Evolutionary conservation across 345 rosid genomes (phyloP), one percentile per base, ranked within the genome.

Genomic region (Trapa incisa): DNA sequence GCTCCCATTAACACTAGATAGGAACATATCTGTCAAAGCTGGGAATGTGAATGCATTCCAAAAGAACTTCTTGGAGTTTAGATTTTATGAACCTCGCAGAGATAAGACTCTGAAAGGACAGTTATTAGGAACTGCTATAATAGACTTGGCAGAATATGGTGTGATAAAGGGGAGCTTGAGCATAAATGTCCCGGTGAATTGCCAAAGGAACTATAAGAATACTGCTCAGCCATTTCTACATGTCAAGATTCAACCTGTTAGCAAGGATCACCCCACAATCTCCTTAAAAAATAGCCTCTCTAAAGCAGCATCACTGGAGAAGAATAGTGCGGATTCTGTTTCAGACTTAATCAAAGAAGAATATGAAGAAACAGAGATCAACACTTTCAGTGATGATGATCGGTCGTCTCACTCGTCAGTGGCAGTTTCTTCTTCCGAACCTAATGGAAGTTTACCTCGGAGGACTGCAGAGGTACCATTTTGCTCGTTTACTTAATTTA

Each of bases 1-100:
- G 87, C 79, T 93, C 45, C 86, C 88, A 6, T 82, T 85, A 68
- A 85, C 84, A 71, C 80, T 89, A 72, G 33, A 76, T 5, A 84
- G 86, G 79, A 95, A 87, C 43, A 65, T 70, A 62, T 80, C 88
- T 45, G 75, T 76, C 70, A 87, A 76, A 74, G 85, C 83, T 66
- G 84, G 83, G 76, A 85, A 78, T 41, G 68, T 43, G 61, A 85
- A 83, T 72, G 52, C 70, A 0, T 89, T 89, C 80, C 81, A 72
- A 67, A 93, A 84, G 82, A 93, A 86, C 72, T 60, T 68, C 69
- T 66, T 93, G 41, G 94, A 85, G 75, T 82, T 93, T 70, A 84
- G 86, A 77, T 81, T 93, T 77, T 89, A 83, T 67, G 97, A 93
- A 82, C 89, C 89, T 73, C 84, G 97, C 37, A 83, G 98, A 75